phyloP scores from a whole-genome alignment of 2,329 filamentous ascomycete species.

The Alternaria sp. region DNA sequence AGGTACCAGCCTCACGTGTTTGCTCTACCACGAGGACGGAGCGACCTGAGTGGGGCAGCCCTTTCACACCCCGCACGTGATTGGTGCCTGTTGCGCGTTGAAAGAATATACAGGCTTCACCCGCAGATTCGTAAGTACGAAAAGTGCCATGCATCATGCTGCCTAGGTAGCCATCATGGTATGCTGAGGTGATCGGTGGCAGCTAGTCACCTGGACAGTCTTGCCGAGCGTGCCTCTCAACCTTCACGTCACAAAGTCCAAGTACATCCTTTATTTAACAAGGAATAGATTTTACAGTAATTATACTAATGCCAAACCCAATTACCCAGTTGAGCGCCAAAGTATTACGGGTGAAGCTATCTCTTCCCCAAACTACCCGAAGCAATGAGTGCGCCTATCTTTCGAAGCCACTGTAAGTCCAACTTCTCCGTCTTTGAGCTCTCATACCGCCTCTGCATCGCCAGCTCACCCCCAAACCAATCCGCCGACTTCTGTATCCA shows the following conservation, averaged over 20 bases:
- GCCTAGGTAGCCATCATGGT: neutral
- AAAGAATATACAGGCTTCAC: neutral
- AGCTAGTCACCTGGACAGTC: neutral
- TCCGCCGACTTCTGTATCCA: neutral
- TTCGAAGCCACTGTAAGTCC: neutral
- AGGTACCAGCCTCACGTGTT: neutral
- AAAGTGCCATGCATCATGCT: neutral
- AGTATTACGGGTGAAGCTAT: neutral
- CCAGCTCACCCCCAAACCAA: neutral
- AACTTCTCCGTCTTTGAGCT: neutral
- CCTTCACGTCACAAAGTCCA: neutral
- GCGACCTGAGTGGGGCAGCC: constrained; percentile 8
- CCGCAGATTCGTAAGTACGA: no score
- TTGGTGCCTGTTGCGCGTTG: neutral
- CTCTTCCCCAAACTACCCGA: neutral
- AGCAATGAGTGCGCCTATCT: neutral
- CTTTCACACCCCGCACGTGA: constrained; percentile 10
- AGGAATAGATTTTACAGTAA: neutral
- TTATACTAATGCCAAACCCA: no score
- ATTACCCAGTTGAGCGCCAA: neutral
- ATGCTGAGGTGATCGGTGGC: neutral
- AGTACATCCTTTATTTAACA: neutral
- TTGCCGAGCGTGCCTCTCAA: neutral
- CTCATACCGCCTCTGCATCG: neutral
- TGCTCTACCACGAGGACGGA: neutral